These are phyloP conservation scores for Paecilomyces fulvus DNA, from an alignment of 2,329 filamentous ascomycete species.

Conservation along the genomic window DNA sequence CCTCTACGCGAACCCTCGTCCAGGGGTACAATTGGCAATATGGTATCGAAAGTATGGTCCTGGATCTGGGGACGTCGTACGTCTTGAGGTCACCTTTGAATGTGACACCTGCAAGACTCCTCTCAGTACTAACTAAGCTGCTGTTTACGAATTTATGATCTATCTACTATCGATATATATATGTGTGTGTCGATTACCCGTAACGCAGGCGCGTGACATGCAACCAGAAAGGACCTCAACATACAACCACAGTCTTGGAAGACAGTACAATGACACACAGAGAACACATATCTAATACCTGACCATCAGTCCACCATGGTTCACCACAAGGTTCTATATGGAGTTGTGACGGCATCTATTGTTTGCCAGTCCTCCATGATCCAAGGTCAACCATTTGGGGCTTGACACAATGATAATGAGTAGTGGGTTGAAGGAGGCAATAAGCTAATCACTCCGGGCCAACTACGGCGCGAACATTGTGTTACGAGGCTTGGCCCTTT, in stretches of 20 bases:
- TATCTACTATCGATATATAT: background rate
- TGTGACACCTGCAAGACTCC: background rate
- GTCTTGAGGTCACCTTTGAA: background rate
- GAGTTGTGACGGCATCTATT: background rate
- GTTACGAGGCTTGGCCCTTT: background rate
- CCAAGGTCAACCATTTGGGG: background rate
- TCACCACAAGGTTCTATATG: background rate
- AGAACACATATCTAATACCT: background rate
- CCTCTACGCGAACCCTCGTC: background rate
- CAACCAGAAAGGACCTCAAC: background rate
- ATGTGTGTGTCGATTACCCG: background rate
- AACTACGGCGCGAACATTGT: background rate
- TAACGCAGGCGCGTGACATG: background rate
- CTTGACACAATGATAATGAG: background rate
- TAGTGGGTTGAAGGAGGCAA: background rate
- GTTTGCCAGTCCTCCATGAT: background rate
- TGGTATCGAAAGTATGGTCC: background rate
- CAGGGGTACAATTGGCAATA: background rate
- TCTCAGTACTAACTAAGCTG: background rate
- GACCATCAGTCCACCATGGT: background rate
- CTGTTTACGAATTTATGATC: background rate
- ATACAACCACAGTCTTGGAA: background rate
- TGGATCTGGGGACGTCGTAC: background rate
- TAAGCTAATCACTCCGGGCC: background rate
- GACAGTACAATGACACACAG: background rate